These are phyloP conservation scores for Cyclotella baltica DNA, from an alignment of 108 stramenopile genomes.

Conservation along the genomic window DNA sequence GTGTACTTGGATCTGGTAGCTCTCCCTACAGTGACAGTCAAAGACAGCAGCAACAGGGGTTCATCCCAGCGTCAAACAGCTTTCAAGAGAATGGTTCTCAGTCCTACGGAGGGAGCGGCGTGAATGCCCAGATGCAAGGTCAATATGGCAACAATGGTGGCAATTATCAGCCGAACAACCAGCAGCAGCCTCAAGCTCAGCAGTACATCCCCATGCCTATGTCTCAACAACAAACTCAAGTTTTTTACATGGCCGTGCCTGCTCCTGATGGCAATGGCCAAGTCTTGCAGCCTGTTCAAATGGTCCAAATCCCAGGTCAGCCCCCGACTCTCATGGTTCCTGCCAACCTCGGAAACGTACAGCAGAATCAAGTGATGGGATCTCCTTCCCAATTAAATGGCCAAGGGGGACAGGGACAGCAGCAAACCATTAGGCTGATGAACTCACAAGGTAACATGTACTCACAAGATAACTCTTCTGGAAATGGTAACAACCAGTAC, in stretches of 20 bases:
- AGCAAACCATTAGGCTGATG: slow-evolving; percentile 9
- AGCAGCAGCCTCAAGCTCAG: slow-evolving; percentile 55
- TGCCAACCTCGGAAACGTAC: slow-evolving; percentile 24
- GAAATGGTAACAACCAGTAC: slow-evolving; percentile 17
- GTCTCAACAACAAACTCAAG: slow-evolving; percentile 56
- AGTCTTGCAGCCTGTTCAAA: slow-evolving; percentile 72
- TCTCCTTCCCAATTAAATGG: slow-evolving; percentile 19
- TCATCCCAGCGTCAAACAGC: slow-evolving; percentile 10
- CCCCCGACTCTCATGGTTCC: slow-evolving; percentile 46
- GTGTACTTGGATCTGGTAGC: slow-evolving; percentile 9
- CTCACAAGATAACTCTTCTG: slow-evolving; percentile 12
- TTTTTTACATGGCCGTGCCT: slow-evolving; percentile 93
- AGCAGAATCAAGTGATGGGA: slow-evolving; percentile 24
- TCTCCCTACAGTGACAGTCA: slow-evolving; percentile 20
- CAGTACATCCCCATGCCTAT: slow-evolving; percentile 33
- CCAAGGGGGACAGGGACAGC: slow-evolving; percentile 15
- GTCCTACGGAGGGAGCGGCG: slow-evolving; percentile 10
- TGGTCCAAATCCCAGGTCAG: slow-evolving; percentile 55
- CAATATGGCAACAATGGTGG: slow-evolving; percentile 14
- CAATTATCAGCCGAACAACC: slow-evolving; percentile 21
- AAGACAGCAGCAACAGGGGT: slow-evolving; percentile 1
- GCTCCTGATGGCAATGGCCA: slow-evolving; percentile 87
- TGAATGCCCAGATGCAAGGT: slow-evolving; percentile 14
- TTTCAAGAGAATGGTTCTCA: slow-evolving; percentile 5
- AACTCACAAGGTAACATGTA: slow-evolving; percentile 14